phyloP scores from a whole-genome alignment of 2,329 filamentous ascomycete species.

The Stagonosporopsis chrysanthemi region DNA sequence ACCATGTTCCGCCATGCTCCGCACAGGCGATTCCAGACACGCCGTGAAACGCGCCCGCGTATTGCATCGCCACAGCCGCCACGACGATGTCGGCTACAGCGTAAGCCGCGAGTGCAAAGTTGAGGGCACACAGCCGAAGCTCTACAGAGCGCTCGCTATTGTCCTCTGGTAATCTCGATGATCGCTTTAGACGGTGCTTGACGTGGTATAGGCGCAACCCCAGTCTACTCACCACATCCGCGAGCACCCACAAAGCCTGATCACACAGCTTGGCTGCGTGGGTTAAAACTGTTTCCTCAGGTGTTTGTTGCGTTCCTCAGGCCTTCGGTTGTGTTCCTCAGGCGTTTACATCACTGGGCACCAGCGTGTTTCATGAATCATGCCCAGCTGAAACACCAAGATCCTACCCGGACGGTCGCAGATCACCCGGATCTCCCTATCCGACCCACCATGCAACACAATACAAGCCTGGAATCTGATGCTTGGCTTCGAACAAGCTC shows the following conservation, averaged over 20 bases:
- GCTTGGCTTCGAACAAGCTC: constrained; percentile 15
- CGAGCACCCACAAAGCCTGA: background rate
- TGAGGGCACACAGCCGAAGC: background rate
- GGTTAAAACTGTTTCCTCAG: constrained; percentile 14
- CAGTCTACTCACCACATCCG: no score
- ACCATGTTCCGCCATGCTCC: background rate
- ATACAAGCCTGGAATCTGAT: constrained; percentile 11
- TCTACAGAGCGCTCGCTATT: background rate
- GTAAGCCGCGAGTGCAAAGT: background rate
- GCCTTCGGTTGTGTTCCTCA: constrained; percentile 12
- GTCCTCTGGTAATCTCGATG: background rate
- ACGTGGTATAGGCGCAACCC: background rate
- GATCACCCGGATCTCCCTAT: constrained; percentile 11
- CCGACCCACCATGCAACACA: constrained; percentile 13
- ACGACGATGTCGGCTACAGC: background rate
- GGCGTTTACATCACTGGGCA: constrained; percentile 11
- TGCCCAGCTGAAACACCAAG: constrained; percentile 20
- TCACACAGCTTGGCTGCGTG: background rate
- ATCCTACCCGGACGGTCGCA: constrained; percentile 18
- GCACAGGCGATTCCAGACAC: constrained; percentile 3
- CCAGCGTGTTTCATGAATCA: constrained; percentile 13
- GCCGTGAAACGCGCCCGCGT: constrained; percentile 8
- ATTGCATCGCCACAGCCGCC: constrained; percentile 1
- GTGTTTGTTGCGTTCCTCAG: constrained; percentile 8
- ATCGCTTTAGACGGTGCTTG: background rate